Evolutionary conservation across 2,329 filamentous ascomycete genomes (phyloP).

Genomic region (Xylaria sp.): DNA sequence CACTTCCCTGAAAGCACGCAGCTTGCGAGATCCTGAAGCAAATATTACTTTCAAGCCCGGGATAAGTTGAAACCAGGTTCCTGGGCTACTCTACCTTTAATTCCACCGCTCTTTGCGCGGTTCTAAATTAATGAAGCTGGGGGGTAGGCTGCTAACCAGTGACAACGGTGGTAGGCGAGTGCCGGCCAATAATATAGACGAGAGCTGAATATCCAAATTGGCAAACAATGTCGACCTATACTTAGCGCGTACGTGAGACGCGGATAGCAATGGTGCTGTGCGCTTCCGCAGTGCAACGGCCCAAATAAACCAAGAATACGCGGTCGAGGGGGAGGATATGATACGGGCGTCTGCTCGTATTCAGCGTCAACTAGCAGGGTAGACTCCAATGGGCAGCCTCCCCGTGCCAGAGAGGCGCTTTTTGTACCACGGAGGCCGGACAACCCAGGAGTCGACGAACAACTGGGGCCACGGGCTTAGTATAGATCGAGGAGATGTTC

Average conservation of each 20-base stretch:
- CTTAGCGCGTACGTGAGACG: constrained; percentile 46
- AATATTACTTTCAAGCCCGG: constrained; percentile 44
- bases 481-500: constrained; percentile 46
- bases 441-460: constrained; percentile 44
- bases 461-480: constrained; percentile 47
- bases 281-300: constrained; percentile 49
- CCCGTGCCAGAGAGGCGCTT: constrained; percentile 51
- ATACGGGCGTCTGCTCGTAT: constrained; percentile 50
- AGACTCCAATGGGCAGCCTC: constrained; percentile 50
- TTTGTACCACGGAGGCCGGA: constrained; percentile 48
- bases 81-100: constrained; percentile 43
- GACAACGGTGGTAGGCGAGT: constrained; percentile 41
- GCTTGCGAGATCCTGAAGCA: constrained; percentile 47
- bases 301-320: constrained; percentile 42
- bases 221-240: constrained; percentile 45
- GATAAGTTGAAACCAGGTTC: constrained; percentile 38
- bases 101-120: constrained; percentile 42
- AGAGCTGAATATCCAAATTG: constrained; percentile 42
- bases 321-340: constrained; percentile 43
- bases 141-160: constrained; percentile 46
- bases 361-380: constrained; percentile 45
- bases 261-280: constrained; percentile 47
- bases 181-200: constrained; percentile 47
- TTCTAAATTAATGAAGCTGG: constrained; percentile 41
- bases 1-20: constrained; percentile 42